Evolutionary conservation across 495 filamentous ascomycete genomes (phyloP), one percentile per base, ranked within the genome.

Genomic region (Xylaria castorea): DNA sequence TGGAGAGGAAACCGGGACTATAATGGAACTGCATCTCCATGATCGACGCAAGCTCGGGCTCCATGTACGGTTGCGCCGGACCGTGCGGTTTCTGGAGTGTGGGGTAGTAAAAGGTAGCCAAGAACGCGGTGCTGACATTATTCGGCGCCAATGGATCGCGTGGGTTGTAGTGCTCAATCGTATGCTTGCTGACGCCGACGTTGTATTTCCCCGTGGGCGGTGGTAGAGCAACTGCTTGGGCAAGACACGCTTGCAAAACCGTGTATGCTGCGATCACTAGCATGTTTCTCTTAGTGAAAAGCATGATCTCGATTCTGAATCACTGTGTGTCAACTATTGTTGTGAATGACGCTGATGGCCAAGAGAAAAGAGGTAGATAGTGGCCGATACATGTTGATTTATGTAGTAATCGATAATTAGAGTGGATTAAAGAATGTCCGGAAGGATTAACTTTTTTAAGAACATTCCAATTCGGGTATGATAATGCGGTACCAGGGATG

Each of bases 41-140:
- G 51, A 62, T 61, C 0, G 71, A 73, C 8, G 75, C 77, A 1
- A 71, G 71, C 63, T 77, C 77, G 2, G 77, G 71, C 20, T 74
- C 71, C 18, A 79, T 27, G 46, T 79, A 79, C n/a, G 77, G 71
- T 30, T 67, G 20, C 5, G 73, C 71, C 1, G 14, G 16, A 4
- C 53, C 69, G 8, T 71, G 20, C 14, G 77, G 75, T n/a, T 55
- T 67, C 22, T 79, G 77, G 8, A 63, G 66, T 11, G 77, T 79
- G n/a, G 77, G 77, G 57, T 79, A 79, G 46, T 71, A 78, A 9
- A 78, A 64, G 46, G 76, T 76, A 1, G 76, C 76, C 18, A 78
- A 55, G 40, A 78, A 78, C 0, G 70, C 76, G 0, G 74, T 78
- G 70, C 74, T 78, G 32, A 76, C 38, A 22, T 78, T 76, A 22